Evolutionary conservation across 192 early-diverging fungal genomes (phyloP).

Genomic region (Podila verticillata): DNA sequence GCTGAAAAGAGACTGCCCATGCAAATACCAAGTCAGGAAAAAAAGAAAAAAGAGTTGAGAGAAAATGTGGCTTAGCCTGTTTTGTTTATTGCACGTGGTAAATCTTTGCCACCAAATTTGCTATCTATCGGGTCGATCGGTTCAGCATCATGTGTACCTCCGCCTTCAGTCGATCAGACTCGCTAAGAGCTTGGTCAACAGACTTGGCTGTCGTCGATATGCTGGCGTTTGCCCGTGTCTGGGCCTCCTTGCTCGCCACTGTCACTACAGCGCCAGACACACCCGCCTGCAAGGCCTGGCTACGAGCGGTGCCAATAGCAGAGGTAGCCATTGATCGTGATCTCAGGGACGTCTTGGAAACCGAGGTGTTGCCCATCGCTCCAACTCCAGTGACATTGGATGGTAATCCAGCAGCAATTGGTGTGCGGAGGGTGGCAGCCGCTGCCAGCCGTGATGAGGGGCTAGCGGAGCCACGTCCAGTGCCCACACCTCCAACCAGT

Average conservation of each 20-base stretch:
- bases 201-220: conserved; percentile 25
- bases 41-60: neutral
- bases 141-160: conserved; percentile 40
- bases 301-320: conserved; percentile 33
- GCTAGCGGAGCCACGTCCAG: conserved; percentile 8
- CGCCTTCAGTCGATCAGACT: conserved; percentile 38
- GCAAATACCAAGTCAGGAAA: neutral
- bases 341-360: conserved; percentile 36
- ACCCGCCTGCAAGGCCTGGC: conserved; percentile 23
- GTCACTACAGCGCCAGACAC: conserved; percentile 6
- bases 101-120: too few relatives aligned
- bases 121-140: conserved; percentile 2
- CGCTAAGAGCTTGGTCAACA: conserved; percentile 46
- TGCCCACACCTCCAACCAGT: conserved; percentile 28
- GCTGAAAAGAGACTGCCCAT: neutral
- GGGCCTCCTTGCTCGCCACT: conserved; percentile 29
- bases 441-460: conserved; percentile 35
- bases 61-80: too few relatives aligned
- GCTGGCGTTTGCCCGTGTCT: conserved; percentile 27
- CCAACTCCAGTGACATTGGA: conserved; percentile 24
- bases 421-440: conserved; percentile 16
- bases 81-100: too few relatives aligned
- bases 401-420: conserved; percentile 41
- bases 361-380: conserved; percentile 25
- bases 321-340: conserved; percentile 33